A percentile compares a stretch with the other conserved stretches of the same genome.
Evolutionary conservation across 208 protist species (phyloP).

Genomic region (Balamuthia mandrillaris): DNA sequence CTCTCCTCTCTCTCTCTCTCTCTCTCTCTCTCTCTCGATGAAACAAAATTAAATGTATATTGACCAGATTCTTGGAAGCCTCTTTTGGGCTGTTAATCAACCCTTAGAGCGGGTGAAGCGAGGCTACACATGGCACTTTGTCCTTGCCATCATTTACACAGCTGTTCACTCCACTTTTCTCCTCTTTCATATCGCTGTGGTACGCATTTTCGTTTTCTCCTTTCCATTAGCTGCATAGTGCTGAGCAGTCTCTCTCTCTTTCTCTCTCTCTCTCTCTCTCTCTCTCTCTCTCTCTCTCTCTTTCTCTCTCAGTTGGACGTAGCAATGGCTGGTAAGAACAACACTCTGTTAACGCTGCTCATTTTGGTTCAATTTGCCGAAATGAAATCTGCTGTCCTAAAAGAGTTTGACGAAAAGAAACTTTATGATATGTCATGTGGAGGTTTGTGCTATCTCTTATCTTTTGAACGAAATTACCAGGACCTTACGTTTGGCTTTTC

Average conservation of each 20-base stretch:
- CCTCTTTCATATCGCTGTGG: neutral
- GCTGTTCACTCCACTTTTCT: slow-evolving; percentile 4
- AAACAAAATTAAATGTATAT: too few relatives aligned
- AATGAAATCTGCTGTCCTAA: slow-evolving; percentile 8
- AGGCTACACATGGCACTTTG: neutral
- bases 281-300: neutral
- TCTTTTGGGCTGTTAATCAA: slow-evolving; percentile 1
- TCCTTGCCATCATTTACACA: neutral
- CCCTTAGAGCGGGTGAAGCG: neutral
- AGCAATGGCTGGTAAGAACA: slow-evolving; percentile 4
- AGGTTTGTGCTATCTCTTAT: neutral
- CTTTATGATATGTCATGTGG: neutral
- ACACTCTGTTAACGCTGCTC: neutral
- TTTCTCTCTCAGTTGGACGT: neutral
- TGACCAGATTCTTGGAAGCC: neutral
- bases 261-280: neutral
- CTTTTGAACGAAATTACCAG: neutral
- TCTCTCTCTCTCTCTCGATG: too few relatives aligned
- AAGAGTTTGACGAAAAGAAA: neutral
- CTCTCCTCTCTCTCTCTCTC: too few relatives aligned
- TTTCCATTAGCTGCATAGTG: neutral
- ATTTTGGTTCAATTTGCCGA: slow-evolving; percentile 6
- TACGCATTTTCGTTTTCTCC: neutral
- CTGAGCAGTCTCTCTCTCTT: neutral
- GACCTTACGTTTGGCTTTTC: too few relatives aligned